Conservation (phyloP, 2,329 filamentous ascomycete genomes). For the Hymenoscyphus fraxineus region DNA sequence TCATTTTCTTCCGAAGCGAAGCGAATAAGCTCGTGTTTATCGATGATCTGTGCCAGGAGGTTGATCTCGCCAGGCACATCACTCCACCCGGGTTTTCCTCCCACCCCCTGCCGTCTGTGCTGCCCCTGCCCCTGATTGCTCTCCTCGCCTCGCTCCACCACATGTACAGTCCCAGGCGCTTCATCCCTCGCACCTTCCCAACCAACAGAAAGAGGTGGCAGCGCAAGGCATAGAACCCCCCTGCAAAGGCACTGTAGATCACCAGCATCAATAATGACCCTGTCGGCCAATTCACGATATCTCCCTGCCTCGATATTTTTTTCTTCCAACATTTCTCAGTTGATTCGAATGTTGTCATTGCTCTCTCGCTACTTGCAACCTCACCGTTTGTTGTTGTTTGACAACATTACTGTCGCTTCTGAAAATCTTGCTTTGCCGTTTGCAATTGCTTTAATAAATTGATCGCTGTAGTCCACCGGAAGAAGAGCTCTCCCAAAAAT, state of each 20-base stretch:
- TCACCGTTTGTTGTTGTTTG: background rate
- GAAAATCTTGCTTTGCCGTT: background rate
- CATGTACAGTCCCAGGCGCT: too few species aligned
- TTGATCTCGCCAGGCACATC: background rate
- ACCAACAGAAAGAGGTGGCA: background rate
- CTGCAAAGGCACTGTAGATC: slow-evolving; percentile 1
- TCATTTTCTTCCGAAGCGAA: slow-evolving; percentile 1
- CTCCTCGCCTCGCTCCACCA: background rate
- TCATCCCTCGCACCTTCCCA: background rate
- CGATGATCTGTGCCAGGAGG: background rate
- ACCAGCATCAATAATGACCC: background rate
- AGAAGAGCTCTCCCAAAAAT: slow-evolving; percentile 10
- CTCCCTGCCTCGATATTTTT: background rate
- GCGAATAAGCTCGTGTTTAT: background rate
- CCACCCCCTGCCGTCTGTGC: background rate
- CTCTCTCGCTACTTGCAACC: background rate
- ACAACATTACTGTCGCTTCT: slow-evolving; percentile 2
- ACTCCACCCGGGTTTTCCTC: background rate
- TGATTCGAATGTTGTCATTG: background rate
- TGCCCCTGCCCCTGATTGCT: background rate
- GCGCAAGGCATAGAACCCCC: background rate
- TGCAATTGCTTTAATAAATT: background rate
- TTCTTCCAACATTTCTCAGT: background rate
- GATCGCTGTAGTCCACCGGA: background rate
- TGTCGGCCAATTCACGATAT: slow-evolving; percentile 1